Conservation (phyloP, 1,284 basidiomycete species). For the Malassezia restricta region DNA sequence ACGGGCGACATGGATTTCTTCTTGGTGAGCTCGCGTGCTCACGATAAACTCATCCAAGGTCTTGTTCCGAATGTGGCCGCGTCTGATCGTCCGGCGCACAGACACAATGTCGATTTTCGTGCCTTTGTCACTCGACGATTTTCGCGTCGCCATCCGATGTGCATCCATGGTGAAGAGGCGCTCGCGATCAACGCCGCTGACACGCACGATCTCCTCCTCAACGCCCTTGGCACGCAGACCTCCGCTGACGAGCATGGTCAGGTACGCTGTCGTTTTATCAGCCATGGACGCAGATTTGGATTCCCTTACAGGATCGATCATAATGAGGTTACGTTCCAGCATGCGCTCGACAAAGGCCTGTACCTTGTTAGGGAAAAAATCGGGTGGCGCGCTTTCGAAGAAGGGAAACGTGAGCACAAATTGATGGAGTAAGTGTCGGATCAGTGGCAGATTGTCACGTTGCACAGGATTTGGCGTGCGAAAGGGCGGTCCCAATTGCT, state of each 20-base stretch:
- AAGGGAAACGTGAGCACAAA: slow-evolving; percentile 45
- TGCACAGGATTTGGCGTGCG: background rate
- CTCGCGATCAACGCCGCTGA: slow-evolving; percentile 27
- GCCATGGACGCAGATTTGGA: background rate
- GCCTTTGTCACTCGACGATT: background rate
- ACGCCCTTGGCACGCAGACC: slow-evolving; percentile 28
- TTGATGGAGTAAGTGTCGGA: slow-evolving; percentile 42
- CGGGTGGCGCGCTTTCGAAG: slow-evolving; percentile 35
- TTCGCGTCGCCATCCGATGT: slow-evolving; percentile 23
- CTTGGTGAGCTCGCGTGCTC: slow-evolving; percentile 61
- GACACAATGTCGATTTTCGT: slow-evolving; percentile 35
- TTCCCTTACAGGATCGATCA: slow-evolving; percentile 6
- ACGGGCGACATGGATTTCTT: slow-evolving; percentile 64
- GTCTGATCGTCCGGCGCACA: slow-evolving; percentile 29
- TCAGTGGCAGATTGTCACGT: slow-evolving; percentile 21
- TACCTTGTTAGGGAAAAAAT: slow-evolving; percentile 43
- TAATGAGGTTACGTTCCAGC: slow-evolving; percentile 36
- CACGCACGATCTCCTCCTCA: slow-evolving; percentile 38
- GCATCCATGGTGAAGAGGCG: slow-evolving; percentile 28
- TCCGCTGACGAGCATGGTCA: slow-evolving; percentile 32
- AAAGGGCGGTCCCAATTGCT: slow-evolving; percentile 44
- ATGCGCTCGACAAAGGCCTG: slow-evolving; percentile 42
- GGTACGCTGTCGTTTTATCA: background rate
- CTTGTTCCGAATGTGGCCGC: slow-evolving; percentile 29
- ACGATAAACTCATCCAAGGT: slow-evolving; percentile 68